phyloP scores from a whole-genome alignment of 192 early-diverging fungal species.

The Rhizophagus clarus region DNA sequence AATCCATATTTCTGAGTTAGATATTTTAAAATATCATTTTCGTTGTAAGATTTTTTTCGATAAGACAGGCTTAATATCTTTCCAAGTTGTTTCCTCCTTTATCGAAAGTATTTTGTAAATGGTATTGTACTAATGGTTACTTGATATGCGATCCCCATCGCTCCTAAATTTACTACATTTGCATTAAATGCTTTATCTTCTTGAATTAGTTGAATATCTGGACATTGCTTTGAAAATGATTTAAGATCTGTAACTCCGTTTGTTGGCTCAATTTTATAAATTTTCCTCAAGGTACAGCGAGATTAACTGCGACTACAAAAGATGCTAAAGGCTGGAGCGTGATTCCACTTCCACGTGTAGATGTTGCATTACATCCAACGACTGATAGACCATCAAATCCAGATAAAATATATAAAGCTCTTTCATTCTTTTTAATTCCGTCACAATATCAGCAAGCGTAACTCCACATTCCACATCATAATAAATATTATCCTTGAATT shows the following conservation, averaged over 20 bases:
- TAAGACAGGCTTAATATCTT: no score
- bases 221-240: neutral
- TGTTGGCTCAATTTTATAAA: conserved; percentile 12
- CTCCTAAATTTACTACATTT: no score
- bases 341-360: neutral
- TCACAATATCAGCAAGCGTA: neutral
- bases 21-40: no score
- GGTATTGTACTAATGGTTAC: no score
- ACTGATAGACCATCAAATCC: neutral
- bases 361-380: conserved; percentile 2
- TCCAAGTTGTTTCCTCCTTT: no score
- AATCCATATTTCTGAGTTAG: no score
- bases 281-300: neutral
- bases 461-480: conserved; percentile 15
- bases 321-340: neutral
- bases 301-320: neutral
- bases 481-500: neutral
- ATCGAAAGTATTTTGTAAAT: no score
- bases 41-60: no score
- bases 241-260: conserved; percentile 6
- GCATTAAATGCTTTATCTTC: no score
- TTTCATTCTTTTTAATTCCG: neutral
- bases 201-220: no score
- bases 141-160: no score
- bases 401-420: conserved; percentile 4